Conservation (phyloP, 2,329 filamentous ascomycete species). For the Clarireedia homoeocarpa region DNA sequence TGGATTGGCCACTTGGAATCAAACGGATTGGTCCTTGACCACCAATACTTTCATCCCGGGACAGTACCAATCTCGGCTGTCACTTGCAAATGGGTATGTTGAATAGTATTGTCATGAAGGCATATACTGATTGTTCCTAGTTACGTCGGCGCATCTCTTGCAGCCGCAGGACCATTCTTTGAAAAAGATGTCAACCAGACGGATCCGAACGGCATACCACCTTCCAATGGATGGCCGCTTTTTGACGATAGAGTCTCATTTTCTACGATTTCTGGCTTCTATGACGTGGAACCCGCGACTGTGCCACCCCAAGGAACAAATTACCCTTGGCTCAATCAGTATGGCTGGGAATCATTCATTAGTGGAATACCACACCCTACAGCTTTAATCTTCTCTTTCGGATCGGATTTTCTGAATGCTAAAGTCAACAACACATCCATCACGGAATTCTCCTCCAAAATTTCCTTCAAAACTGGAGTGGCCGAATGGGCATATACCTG, state of each 20-base stretch:
- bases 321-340: constrained; percentile 60
- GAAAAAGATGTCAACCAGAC: constrained; percentile 28
- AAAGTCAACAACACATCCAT: constrained; percentile 51
- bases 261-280: constrained; percentile 61
- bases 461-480: constrained; percentile 56
- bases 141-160: constrained; percentile 27
- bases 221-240: constrained; percentile 59
- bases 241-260: constrained; percentile 56
- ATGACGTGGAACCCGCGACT: constrained; percentile 48
- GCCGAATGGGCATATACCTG: constrained; percentile 60
- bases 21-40: constrained; percentile 26
- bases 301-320: constrained; percentile 44
- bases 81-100: constrained; percentile 28
- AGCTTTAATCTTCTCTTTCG: constrained; percentile 49
- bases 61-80: constrained; percentile 27
- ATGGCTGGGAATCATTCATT: constrained; percentile 63
- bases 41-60: constrained; percentile 22
- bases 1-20: constrained; percentile 23
- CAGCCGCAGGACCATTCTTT: constrained; percentile 27
- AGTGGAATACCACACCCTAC: constrained; percentile 64
- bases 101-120: not conserved
- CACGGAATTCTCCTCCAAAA: constrained; percentile 49
- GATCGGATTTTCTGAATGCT: constrained; percentile 50
- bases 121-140: constrained; percentile 13
- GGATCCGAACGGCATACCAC: constrained; percentile 21